Percentiles rank a stretch among this genome's conserved stretches.
Evolutionary conservation across 352 stramenopile genomes (phyloP).

Genomic region (Globisporangium nagaii): DNA sequence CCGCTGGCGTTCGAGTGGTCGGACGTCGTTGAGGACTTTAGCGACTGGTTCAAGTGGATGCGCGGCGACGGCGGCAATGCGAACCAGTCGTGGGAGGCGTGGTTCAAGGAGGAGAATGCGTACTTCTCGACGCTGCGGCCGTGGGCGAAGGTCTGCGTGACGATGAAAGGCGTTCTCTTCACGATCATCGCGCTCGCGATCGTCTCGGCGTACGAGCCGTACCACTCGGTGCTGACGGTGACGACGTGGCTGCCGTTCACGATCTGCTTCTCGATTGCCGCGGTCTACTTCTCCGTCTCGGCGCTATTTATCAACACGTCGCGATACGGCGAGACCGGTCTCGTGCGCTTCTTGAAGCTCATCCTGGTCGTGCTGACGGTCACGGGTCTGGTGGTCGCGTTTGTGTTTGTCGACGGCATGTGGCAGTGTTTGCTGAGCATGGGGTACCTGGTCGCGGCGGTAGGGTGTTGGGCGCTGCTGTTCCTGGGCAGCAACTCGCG

Average conservation of each 20-base stretch:
- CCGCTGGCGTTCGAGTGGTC: constrained; percentile 96
- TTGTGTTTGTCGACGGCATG: constrained; percentile 75
- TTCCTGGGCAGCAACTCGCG: constrained; percentile 87
- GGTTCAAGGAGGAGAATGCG: constrained; percentile 94
- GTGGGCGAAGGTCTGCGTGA: constrained; percentile 88
- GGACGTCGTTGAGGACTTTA: constrained; percentile 88
- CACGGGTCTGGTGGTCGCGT: constrained; percentile 63
- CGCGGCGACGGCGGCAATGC: constrained; percentile 87
- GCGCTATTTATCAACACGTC: constrained; percentile 54
- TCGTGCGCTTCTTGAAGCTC: constrained; percentile 69
- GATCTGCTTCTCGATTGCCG: constrained; percentile 46
- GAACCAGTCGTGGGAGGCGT: constrained; percentile 94
- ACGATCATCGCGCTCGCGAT: constrained; percentile 85
- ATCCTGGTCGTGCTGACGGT: constrained; percentile 73
- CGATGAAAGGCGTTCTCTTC: constrained; percentile 89
- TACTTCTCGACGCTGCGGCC: constrained; percentile 89
- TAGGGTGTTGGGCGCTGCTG: constrained; percentile 80
- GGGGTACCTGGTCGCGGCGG: constrained; percentile 91
- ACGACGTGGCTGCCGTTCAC: constrained; percentile 51
- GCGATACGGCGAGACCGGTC: constrained; percentile 46
- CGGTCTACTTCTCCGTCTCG: constrained; percentile 62
- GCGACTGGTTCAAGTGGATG: constrained; percentile 93
- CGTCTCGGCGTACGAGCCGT: constrained; percentile 57
- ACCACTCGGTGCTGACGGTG: constrained; percentile 55
- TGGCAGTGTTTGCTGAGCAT: constrained; percentile 87